Evolutionary conservation across 345 rosid genomes (phyloP).

Genomic region (Trapa incisa): DNA sequence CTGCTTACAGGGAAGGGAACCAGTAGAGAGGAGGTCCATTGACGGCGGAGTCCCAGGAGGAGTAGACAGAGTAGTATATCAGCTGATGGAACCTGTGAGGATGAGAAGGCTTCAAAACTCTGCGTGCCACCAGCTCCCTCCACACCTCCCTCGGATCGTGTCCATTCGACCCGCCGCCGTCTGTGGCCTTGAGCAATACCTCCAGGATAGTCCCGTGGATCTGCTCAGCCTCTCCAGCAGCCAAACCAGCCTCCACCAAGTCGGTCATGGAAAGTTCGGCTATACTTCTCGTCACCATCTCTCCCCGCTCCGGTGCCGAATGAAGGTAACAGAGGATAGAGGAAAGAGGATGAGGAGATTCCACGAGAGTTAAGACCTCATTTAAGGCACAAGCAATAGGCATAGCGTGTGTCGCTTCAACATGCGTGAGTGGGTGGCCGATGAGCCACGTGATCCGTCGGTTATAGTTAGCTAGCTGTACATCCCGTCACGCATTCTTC

Average conservation of each 20-base stretch:
- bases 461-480: background rate
- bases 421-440: background rate
- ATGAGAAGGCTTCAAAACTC: constrained; percentile 52
- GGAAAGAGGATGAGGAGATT: too few relatives aligned
- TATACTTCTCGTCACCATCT: constrained; percentile 23
- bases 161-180: background rate
- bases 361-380: too few relatives aligned
- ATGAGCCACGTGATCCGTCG: background rate
- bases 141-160: constrained; percentile 49
- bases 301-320: background rate
- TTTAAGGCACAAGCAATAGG: too few relatives aligned
- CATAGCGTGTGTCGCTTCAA: background rate
- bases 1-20: constrained; percentile 67
- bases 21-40: constrained; percentile 74
- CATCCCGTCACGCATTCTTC: background rate
- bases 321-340: too few relatives aligned
- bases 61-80: constrained; percentile 53
- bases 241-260: constrained; percentile 38
- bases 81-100: constrained; percentile 67
- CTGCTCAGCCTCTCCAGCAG: constrained; percentile 26
- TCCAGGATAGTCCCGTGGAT: constrained; percentile 22
- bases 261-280: constrained; percentile 39
- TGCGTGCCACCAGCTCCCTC: constrained; percentile 33
- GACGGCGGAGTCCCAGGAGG: constrained; percentile 48
- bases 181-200: constrained; percentile 14